A percentile compares a stretch with the other conserved stretches of the same genome.
These are phyloP conservation scores for Neurospora tetrasperma DNA, from an alignment of 495 filamentous ascomycete species.

Conservation along the genomic window DNA sequence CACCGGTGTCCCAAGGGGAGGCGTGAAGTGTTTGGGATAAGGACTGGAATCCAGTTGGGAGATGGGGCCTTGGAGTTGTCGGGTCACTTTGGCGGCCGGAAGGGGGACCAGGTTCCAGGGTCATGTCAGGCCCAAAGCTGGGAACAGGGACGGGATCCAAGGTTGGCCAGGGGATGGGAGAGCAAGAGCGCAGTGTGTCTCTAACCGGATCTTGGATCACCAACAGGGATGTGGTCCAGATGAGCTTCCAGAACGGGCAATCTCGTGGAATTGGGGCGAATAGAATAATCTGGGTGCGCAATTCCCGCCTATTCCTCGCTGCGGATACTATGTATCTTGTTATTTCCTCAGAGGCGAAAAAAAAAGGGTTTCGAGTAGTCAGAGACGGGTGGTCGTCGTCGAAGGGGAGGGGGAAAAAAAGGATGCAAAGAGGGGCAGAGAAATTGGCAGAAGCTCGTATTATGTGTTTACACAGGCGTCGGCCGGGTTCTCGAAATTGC, in stretches of 20 bases:
- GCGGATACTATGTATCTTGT: not conserved
- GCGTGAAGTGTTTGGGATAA: not conserved
- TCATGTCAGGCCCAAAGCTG: not conserved
- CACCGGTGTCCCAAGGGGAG: conserved; percentile 1
- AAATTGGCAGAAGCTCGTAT: conserved; percentile 1
- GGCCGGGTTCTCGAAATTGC: not conserved
- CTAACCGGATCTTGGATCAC: not conserved
- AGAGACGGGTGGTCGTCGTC: not conserved
- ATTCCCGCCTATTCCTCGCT: not conserved
- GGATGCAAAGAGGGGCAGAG: not conserved
- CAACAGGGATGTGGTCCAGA: not conserved
- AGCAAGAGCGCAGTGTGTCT: not conserved
- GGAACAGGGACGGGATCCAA: not conserved
- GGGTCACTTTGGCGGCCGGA: not conserved
- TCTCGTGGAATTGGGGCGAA: not conserved
- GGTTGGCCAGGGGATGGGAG: not conserved
- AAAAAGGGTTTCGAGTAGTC: not conserved
- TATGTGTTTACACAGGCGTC: not conserved
- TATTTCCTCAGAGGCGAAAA: too few species aligned
- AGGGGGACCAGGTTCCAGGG: not conserved
- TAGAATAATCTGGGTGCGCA: not conserved
- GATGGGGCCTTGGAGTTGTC: not conserved
- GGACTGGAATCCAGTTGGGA: not conserved
- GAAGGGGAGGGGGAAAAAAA: not conserved
- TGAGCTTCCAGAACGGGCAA: not conserved